phyloP scores from a whole-genome alignment of 257 asterid genomes.

The Euphrasia confusa region DNA sequence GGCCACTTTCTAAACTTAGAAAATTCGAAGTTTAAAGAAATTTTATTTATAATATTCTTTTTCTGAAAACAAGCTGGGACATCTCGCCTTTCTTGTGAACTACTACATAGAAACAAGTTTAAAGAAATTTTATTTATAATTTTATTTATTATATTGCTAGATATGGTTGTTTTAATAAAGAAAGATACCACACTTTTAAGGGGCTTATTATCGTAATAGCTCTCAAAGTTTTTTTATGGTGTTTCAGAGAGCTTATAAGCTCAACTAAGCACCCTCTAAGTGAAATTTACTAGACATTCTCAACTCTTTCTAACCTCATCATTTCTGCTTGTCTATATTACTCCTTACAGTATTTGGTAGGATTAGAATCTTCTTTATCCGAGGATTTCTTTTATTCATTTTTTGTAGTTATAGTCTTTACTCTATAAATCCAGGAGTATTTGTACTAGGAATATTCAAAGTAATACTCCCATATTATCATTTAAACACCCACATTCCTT shows the following conservation, averaged over 20 bases:
- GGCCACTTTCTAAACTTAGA: neutral
- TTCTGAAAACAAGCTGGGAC: neutral
- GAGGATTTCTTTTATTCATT: too few species aligned
- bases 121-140: too few species aligned
- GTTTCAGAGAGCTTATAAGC: neutral
- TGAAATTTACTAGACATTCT: neutral
- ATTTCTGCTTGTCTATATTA: neutral
- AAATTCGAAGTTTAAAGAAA: neutral
- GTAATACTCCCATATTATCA: too few species aligned
- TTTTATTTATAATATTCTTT: neutral
- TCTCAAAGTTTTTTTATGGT: neutral
- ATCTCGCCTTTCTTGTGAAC: neutral
- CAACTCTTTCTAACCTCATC: slow-evolving; percentile 1
- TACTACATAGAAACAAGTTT: neutral
- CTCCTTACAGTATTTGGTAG: too few species aligned
- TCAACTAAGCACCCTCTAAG: neutral
- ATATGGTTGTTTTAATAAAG: too few species aligned
- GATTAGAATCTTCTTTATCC: too few species aligned
- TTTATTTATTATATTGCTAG: neutral
- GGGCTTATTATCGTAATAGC: too few species aligned
- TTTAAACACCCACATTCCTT: too few species aligned
- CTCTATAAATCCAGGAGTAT: too few species aligned
- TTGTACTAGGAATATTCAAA: too few species aligned
- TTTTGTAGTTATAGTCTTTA: too few species aligned
- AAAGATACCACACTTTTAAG: too few species aligned